These are phyloP conservation scores for Polytrichum commune DNA, from an alignment of 225 moss, liverwort and hornwort species.

Conservation along the genomic window DNA sequence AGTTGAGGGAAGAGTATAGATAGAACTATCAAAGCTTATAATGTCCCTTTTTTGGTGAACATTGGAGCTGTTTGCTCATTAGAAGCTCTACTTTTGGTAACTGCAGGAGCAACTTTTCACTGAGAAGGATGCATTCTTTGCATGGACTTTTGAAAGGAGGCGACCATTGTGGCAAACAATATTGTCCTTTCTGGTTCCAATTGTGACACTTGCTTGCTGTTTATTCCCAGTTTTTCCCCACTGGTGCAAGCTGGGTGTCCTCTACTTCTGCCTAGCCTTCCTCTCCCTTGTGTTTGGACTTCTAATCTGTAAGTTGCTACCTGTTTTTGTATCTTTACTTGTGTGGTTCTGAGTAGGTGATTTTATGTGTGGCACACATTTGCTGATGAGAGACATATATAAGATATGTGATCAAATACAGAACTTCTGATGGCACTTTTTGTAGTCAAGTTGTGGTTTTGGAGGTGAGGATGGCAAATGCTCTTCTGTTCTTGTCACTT, in stretches of 20 bases:
- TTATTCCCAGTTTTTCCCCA: slow-evolving; percentile 96
- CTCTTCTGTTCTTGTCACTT: no score
- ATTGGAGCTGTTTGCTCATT: no score
- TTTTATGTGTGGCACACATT: no score
- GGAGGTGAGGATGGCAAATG: no score
- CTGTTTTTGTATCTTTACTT: no score
- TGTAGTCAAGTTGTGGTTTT: no score
- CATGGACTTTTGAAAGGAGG: slow-evolving; percentile 92
- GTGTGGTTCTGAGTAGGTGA: no score
- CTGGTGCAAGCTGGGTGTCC: slow-evolving; percentile 94
- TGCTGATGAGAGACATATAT: no score
- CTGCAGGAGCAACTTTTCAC: slow-evolving; percentile 81
- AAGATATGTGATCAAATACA: no score
- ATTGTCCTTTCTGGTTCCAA: slow-evolving; percentile 80
- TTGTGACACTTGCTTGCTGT: slow-evolving; percentile 94
- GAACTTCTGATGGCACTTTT: neutral
- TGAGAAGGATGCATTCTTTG: slow-evolving; percentile 87
- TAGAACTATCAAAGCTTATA: no score
- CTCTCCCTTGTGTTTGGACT: slow-evolving; percentile 84
- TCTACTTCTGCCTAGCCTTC: slow-evolving; percentile 86
- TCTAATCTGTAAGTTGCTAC: slow-evolving; percentile 55
- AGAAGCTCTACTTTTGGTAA: slow-evolving; percentile 10
- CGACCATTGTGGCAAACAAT: slow-evolving; percentile 94
- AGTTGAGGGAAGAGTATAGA: no score
- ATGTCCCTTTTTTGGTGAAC: no score